These are phyloP conservation scores for Neostapfia colusana DNA, from an alignment of 176 grass and related monocot genomes.

Conservation along the genomic window DNA sequence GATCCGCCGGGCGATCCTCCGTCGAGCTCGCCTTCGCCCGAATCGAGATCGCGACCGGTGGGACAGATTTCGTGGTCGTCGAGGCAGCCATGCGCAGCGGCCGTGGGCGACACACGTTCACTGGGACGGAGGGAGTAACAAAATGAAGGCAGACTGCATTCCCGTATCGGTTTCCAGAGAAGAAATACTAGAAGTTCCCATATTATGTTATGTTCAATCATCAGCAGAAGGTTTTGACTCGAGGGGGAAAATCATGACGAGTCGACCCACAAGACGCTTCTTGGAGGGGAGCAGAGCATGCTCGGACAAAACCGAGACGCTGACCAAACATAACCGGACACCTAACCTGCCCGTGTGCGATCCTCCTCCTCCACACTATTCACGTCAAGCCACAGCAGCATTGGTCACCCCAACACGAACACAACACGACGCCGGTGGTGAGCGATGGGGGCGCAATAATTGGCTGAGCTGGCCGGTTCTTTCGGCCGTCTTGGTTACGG, in stretches of 20 bases:
- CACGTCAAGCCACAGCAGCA: background rate
- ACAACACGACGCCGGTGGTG: background rate
- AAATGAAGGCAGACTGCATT: background rate
- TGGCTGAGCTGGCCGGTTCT: background rate
- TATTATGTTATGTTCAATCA: background rate
- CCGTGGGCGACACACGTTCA: too few relatives aligned
- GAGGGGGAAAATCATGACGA: background rate
- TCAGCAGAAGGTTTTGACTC: background rate
- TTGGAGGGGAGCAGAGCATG: background rate
- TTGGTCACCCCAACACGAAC: background rate
- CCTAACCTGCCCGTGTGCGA: background rate
- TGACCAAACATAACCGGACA: conserved; percentile 6
- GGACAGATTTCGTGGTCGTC: too few relatives aligned
- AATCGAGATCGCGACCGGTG: too few relatives aligned
- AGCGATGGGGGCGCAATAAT: background rate
- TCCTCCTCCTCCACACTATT: background rate
- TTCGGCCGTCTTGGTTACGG: background rate
- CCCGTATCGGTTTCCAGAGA: background rate
- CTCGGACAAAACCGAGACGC: background rate
- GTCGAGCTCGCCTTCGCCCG: too few relatives aligned
- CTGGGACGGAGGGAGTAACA: too few relatives aligned
- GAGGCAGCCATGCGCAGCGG: too few relatives aligned
- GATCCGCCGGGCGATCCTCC: too few relatives aligned
- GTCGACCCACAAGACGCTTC: background rate
- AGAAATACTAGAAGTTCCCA: background rate